Conservation (phyloP, 2,329 filamentous ascomycete species). For the Aspergillus aculeatus region DNA sequence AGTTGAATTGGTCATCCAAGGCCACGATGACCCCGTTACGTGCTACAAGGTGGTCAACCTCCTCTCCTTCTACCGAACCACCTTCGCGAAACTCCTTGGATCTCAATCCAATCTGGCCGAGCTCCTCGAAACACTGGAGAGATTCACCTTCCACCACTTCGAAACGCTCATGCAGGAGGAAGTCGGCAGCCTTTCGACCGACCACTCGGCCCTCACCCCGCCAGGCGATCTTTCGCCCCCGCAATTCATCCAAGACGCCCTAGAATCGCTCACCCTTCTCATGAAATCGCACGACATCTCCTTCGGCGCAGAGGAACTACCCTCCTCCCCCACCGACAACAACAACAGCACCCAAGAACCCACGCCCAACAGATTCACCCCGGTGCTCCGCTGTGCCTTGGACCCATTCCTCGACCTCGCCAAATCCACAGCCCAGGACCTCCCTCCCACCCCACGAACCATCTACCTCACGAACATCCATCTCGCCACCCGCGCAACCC, state of each 20-base stretch:
- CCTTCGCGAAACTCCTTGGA: conserved; percentile 77
- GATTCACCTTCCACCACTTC: conserved; percentile 79
- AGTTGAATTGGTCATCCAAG: conserved; percentile 87
- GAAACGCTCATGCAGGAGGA: conserved; percentile 77
- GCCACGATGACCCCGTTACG: conserved; percentile 83
- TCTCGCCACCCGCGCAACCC: conserved; percentile 39
- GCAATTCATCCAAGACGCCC: conserved; percentile 74
- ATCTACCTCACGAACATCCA: conserved; percentile 51
- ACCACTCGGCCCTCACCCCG: conserved; percentile 67
- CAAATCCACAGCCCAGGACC: conserved; percentile 51
- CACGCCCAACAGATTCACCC: conserved; percentile 66
- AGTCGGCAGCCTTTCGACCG: conserved; percentile 62
- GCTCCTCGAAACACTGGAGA: conserved; percentile 66
- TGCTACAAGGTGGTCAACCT: conserved; percentile 90
- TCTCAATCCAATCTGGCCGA: conserved; percentile 67
- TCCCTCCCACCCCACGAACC: conserved; percentile 46
- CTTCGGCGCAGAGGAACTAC: conserved; percentile 46
- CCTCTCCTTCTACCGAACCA: conserved; percentile 81
- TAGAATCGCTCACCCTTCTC: conserved; percentile 74
- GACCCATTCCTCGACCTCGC: conserved; percentile 77
- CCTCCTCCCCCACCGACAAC: conserved; percentile 53
- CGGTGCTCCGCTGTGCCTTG: conserved; percentile 73
- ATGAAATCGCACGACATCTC: conserved; percentile 88
- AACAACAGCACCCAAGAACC: conserved; percentile 36
- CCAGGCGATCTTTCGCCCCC: conserved; percentile 75